Percentiles rank a stretch among this genome's conserved stretches.
Evolutionary conservation across 805 yeast genomes (phyloP).

Genomic region (Starmerella apicola): DNA sequence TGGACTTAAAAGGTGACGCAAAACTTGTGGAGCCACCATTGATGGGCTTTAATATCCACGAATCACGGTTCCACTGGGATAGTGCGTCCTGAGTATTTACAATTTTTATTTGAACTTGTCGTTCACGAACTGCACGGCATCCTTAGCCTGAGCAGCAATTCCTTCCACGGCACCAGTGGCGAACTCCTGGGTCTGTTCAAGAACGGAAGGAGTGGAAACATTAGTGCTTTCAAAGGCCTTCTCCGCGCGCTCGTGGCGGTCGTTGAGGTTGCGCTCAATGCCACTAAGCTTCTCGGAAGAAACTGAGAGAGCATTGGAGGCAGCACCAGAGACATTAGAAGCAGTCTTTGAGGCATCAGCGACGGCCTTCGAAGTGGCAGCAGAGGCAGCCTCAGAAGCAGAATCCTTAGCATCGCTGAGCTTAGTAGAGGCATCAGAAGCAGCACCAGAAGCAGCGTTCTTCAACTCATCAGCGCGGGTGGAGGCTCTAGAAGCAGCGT

Average conservation of each 20-base stretch:
- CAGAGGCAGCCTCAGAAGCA: background rate
- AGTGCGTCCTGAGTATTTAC: too few species aligned
- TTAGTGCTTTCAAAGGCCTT: conserved; percentile 4
- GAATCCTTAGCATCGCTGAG: background rate
- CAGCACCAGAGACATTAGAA: background rate
- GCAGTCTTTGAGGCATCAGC: conserved; percentile 1
- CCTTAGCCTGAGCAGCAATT: conserved; percentile 44
- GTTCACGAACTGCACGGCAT: conserved; percentile 10
- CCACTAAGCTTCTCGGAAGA: background rate
- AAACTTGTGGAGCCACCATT: too few species aligned
- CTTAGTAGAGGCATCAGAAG: background rate
- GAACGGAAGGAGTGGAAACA: background rate
- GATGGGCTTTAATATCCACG: too few species aligned
- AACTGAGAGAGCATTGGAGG: background rate
- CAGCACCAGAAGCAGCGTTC: background rate
- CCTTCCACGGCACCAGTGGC: conserved; percentile 91
- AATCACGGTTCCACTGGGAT: too few species aligned
- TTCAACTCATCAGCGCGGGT: background rate
- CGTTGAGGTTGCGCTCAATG: conserved; percentile 7
- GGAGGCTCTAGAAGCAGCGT: background rate
- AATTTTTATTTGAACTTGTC: conserved; percentile 3
- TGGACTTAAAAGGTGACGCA: too few species aligned
- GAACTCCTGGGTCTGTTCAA: conserved; percentile 35
- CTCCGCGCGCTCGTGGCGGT: conserved; percentile 4
- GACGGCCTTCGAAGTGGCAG: background rate